phyloP scores from a whole-genome alignment of 2,329 filamentous ascomycete species.

The Penicillium sp. region DNA sequence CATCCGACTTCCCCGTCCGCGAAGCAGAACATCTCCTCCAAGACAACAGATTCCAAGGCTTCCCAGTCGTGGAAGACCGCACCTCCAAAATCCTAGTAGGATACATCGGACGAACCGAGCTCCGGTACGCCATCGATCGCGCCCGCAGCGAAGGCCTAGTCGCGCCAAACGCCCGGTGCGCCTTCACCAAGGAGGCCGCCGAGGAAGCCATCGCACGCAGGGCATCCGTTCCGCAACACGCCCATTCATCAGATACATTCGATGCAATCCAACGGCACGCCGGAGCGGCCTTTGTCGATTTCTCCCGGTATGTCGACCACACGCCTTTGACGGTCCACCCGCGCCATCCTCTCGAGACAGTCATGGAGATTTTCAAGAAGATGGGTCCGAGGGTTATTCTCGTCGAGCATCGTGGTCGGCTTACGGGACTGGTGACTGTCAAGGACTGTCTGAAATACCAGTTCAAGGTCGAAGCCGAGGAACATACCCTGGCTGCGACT shows the following conservation, averaged over 20 bases:
- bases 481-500: slow-evolving; percentile 52
- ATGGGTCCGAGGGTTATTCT: slow-evolving; percentile 92
- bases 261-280: slow-evolving; percentile 57
- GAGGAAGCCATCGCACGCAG: slow-evolving; percentile 33
- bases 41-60: slow-evolving; percentile 83
- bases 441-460: slow-evolving; percentile 98
- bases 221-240: slow-evolving; percentile 25
- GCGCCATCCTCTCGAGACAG: slow-evolving; percentile 84
- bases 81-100: slow-evolving; percentile 71
- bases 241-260: slow-evolving; percentile 51
- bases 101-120: slow-evolving; percentile 87
- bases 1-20: slow-evolving; percentile 68
- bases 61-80: slow-evolving; percentile 78
- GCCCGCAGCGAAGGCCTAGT: slow-evolving; percentile 65
- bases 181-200: slow-evolving; percentile 59
- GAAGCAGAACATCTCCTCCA: slow-evolving; percentile 71
- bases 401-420: slow-evolving; percentile 79
- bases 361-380: slow-evolving; percentile 98
- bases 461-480: slow-evolving; percentile 87
- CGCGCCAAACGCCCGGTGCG: slow-evolving; percentile 66
- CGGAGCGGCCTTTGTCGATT: slow-evolving; percentile 63
- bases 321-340: slow-evolving; percentile 91
- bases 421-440: slow-evolving; percentile 84
- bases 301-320: slow-evolving; percentile 81
- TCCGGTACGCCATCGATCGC: slow-evolving; percentile 84